Base-by-base conservation (phyloP, 257 asterid genomes). In the Solanum verrucosum region DNA sequence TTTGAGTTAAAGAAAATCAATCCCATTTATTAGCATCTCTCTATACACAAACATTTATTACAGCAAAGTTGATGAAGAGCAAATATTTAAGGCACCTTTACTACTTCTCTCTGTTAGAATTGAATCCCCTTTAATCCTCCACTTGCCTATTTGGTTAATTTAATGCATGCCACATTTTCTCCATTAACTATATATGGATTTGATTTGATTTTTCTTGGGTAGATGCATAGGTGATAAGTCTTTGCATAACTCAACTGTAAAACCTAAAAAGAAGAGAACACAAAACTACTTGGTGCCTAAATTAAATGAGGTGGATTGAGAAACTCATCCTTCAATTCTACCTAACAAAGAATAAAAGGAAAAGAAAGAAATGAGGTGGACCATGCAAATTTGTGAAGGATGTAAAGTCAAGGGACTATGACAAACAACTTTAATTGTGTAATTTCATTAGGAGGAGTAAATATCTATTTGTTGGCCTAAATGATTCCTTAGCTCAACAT, bases 1-100 rank as follows among this genome's bases (percentile, higher is more conserved):
- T 82, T 42, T 87, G 83, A 84, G 21, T 65, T 65, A 20, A 88
- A 35, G 49, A 71, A 86, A 72, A 27, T 33, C 85, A 72, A 27
- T 33, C 85, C 14, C 46, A 71, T 49, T 67, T 56, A 40, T 83
- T 33, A 75, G 38, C 27, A 27, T 60, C 68, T 18, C 23, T 35
- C 65, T 63, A 87, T 14, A 33, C 79, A 81, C 15, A 7, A 56
- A 49, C 87, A 87, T 90, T 88, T 52, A 83, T 65, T 83, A 68
- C 59, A 75, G 75, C 72, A 33, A 65, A 75, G 83, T 86, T 84
- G 77, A 73, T 42, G 83, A 33, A 38, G 72, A 14, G 40, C 16
- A 63, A 84, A 35, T 85, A 85, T 34, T 85, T 20, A 35, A 63
- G 68, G 42, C 68, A 73, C 42, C 40, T 46, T 44, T 46, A 44